Conservation (phyloP, 805 yeast genomes). For the Candida endomychidarum region DNA sequence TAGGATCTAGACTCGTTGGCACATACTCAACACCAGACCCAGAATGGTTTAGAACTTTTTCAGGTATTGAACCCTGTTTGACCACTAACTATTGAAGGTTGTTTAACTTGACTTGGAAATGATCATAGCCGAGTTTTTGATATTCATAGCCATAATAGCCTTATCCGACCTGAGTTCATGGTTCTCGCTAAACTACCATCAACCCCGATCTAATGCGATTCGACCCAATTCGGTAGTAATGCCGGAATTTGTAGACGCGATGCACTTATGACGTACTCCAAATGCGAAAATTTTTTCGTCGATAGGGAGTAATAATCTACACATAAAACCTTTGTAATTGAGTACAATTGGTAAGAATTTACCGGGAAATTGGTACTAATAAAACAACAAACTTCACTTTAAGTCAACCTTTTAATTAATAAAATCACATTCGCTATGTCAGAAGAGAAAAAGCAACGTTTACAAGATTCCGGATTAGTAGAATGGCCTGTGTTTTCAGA, state of each 20-base stretch:
- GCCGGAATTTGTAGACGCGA: constrained; percentile 6
- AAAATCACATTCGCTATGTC: constrained; percentile 12
- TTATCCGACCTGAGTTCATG: no score
- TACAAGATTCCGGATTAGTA: constrained; percentile 62
- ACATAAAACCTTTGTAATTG: not conserved
- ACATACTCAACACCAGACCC: no score
- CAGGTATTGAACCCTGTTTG: no score
- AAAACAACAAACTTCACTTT: not conserved
- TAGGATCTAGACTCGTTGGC: no score
- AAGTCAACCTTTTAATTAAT: not conserved
- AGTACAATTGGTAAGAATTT: constrained; percentile 4
- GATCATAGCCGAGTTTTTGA: no score
- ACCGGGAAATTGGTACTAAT: not conserved
- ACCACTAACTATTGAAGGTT: no score
- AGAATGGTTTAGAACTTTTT: no score
- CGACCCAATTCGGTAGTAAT: not conserved
- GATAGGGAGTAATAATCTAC: constrained; percentile 8
- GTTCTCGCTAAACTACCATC: not conserved
- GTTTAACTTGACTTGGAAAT: no score
- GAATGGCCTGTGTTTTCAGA: constrained; percentile 90
- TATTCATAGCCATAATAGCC: not conserved
- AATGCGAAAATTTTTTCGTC: constrained; percentile 9
- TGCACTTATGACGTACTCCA: constrained; percentile 6
- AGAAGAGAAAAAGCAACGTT: constrained; percentile 21
- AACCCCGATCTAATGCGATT: not conserved